A percentile compares a stretch with the other conserved stretches of the same genome.
These are phyloP conservation scores for Malania oleifera DNA, from an alignment of 164 flowering plant species.

Conservation along the genomic window DNA sequence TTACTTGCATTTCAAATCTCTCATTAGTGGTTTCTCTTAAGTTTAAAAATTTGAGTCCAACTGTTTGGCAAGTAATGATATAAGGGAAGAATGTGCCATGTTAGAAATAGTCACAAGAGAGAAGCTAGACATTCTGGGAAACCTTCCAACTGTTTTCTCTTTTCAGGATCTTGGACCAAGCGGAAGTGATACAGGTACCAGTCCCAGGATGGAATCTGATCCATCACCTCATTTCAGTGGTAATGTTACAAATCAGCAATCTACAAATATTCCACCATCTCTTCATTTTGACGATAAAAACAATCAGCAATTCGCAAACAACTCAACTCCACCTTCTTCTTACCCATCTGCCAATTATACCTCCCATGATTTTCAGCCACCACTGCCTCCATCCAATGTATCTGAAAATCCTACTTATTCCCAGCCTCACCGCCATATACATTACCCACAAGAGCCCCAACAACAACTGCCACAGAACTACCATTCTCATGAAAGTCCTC, in stretches of 20 bases:
- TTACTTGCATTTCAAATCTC: no score
- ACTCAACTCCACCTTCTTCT: constrained; percentile 23
- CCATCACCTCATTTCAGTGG: constrained; percentile 35
- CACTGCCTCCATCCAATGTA: constrained; percentile 38
- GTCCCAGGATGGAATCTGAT: constrained; percentile 34
- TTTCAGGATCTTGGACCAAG: constrained; percentile 58
- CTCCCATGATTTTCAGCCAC: constrained; percentile 42
- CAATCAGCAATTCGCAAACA: constrained; percentile 2
- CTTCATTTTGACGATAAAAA: constrained; percentile 4
- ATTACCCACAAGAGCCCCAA: constrained; percentile 43
- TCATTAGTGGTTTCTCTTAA: no score
- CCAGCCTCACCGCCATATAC: constrained; percentile 44
- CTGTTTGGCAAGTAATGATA: no score
- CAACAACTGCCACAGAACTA: constrained; percentile 39
- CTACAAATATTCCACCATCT: constrained; percentile 12
- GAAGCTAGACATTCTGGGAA: neutral
- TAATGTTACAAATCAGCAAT: constrained; percentile 22
- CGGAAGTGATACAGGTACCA: constrained; percentile 21
- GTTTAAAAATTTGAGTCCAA: no score
- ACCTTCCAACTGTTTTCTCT: neutral
- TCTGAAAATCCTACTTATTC: constrained; percentile 41
- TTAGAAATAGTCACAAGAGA: neutral
- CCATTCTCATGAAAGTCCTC: constrained; percentile 46
- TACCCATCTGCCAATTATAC: constrained; percentile 30
- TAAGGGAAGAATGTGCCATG: no score